Conservation (phyloP, 169 alveolate species). For the Plasmodium malariae region DNA sequence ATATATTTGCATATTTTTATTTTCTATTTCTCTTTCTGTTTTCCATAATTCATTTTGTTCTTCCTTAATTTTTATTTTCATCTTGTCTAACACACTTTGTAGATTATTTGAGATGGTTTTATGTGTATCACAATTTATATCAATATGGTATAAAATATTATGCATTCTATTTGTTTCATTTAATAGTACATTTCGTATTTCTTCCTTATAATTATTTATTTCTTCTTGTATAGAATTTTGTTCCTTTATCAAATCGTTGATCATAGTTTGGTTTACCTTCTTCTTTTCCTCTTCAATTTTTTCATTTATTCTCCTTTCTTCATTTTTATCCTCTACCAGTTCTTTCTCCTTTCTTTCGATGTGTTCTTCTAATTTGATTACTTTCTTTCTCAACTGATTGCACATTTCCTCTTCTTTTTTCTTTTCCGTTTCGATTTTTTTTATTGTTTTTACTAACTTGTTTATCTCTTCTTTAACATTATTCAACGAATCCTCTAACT, state of each 20-base stretch:
- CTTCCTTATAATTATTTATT: conserved; percentile 48
- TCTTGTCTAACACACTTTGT: neutral
- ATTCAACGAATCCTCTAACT: conserved; percentile 8
- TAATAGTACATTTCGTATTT: conserved; percentile 25
- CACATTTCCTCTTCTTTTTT: conserved; percentile 15
- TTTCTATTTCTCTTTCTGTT: conserved; percentile 73
- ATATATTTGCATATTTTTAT: conserved; percentile 73
- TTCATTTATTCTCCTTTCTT: neutral
- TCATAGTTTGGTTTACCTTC: conserved; percentile 12
- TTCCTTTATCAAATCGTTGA: conserved; percentile 38
- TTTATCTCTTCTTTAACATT: conserved; percentile 16
- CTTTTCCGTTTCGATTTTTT: conserved; percentile 11
- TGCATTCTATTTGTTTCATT: conserved; percentile 22
- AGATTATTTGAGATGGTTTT: neutral
- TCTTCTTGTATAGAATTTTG: conserved; percentile 42
- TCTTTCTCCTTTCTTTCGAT: conserved; percentile 4
- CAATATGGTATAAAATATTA: neutral
- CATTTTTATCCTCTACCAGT: neutral
- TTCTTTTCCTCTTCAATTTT: conserved; percentile 30
- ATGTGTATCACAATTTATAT: neutral
- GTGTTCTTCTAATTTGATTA: conserved; percentile 1
- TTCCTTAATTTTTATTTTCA: conserved; percentile 81
- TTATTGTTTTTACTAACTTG: neutral
- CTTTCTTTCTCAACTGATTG: conserved; percentile 5
- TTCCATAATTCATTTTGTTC: conserved; percentile 82